A percentile compares a stretch with the other conserved stretches of the same genome.
phyloP scores from a whole-genome alignment of 768 basidiomycete genomes.

The Tremella mesenterica region DNA sequence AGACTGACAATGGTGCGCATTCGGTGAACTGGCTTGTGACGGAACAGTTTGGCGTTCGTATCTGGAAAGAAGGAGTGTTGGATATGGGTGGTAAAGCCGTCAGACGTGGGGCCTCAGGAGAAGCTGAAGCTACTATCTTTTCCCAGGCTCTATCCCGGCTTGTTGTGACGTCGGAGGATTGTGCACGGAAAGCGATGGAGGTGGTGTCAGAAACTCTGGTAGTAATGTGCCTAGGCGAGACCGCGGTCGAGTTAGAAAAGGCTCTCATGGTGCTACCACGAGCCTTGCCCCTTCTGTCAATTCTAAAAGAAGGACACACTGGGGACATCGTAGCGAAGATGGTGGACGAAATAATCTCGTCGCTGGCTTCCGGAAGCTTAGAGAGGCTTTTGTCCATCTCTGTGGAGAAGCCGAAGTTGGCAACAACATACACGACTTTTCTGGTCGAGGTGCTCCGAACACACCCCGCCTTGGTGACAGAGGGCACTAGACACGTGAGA shows the following conservation, averaged over 20 bases:
- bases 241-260: neutral
- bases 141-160: conserved; percentile 24
- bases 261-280: neutral
- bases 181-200: conserved; percentile 1
- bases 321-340: too few species aligned
- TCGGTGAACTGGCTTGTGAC: conserved; percentile 45
- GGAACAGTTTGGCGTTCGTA: conserved; percentile 44
- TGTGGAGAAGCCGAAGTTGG: too few species aligned
- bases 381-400: too few species aligned
- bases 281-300: neutral
- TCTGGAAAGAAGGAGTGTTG: conserved; percentile 41
- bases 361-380: too few species aligned
- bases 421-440: too few species aligned
- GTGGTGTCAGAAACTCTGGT: conserved; percentile 4
- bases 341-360: neutral
- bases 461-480: neutral
- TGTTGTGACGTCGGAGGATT: conserved; percentile 2
- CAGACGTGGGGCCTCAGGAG: conserved; percentile 3
- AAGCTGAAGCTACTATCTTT: conserved; percentile 27
- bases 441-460: too few species aligned
- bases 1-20: conserved; percentile 34
- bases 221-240: conserved; percentile 6
- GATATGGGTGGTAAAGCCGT: conserved; percentile 24
- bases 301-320: neutral
- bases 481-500: neutral